A percentile compares a stretch with the other conserved stretches of the same genome.
phyloP scores from a whole-genome alignment of 2,329 filamentous ascomycete genomes.

The Cephalotrichum gorgonifer region DNA sequence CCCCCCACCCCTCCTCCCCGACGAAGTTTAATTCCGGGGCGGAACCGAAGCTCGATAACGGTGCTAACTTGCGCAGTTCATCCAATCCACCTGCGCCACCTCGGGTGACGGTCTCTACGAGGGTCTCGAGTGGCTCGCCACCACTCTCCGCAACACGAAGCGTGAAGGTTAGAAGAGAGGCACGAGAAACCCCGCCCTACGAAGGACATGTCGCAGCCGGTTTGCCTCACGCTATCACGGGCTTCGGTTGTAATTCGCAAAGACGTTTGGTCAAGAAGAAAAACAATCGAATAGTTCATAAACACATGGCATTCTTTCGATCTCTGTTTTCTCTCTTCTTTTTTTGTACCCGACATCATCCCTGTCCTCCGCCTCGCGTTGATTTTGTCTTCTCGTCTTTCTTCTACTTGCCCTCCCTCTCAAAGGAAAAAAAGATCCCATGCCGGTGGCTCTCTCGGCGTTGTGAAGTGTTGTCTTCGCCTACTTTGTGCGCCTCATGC shows the following conservation, averaged over 20 bases:
- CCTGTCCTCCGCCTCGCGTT: too few species aligned
- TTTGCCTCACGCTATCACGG: slow-evolving; percentile 18
- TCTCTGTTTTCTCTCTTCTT: slow-evolving; percentile 10
- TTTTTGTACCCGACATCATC: slow-evolving; percentile 17
- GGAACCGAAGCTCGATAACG: neutral
- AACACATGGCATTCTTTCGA: slow-evolving; percentile 23
- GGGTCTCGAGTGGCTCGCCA: slow-evolving; percentile 89
- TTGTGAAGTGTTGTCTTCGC: neutral
- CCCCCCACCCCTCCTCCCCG: neutral
- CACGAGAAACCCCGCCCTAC: slow-evolving; percentile 8
- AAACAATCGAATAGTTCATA: slow-evolving; percentile 46
- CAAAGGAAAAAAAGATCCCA: neutral
- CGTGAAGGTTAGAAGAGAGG: neutral
- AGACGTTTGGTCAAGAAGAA: slow-evolving; percentile 35
- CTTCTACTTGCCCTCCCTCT: slow-evolving; percentile 9
- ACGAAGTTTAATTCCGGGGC: neutral
- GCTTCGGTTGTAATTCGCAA: slow-evolving; percentile 50
- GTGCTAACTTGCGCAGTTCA: slow-evolving; percentile 55
- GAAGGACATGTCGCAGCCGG: slow-evolving; percentile 7
- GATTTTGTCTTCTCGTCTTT: slow-evolving; percentile 18
- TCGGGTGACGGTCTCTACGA: slow-evolving; percentile 99
- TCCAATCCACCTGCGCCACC: slow-evolving; percentile 98
- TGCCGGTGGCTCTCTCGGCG: neutral
- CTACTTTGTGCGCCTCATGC: neutral
- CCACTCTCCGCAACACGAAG: slow-evolving; percentile 63